A percentile compares a stretch with the other conserved stretches of the same genome.
Conservation (phyloP, 257 asterid genomes). For the Plantago major region DNA sequence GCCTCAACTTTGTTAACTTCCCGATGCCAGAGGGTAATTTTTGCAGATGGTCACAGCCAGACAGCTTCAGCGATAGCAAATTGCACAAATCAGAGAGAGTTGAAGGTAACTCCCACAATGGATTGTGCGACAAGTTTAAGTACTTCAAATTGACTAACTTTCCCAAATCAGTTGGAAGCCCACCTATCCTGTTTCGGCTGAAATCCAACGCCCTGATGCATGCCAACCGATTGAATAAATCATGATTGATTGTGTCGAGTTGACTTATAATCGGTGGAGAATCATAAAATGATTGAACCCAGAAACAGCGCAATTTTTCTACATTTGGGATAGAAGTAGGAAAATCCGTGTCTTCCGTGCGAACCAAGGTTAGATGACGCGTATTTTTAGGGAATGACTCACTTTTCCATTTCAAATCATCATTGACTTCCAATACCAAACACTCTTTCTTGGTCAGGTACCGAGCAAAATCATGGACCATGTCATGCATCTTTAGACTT, state of each 20-base stretch:
- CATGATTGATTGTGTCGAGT: constrained; percentile 41
- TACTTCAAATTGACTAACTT: constrained; percentile 39
- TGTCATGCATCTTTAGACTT: constrained; percentile 46
- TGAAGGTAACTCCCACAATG: constrained; percentile 47
- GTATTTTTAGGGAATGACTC: constrained; percentile 24
- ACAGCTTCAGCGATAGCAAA: constrained; percentile 55
- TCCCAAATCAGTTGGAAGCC: constrained; percentile 44
- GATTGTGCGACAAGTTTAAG: constrained; percentile 68
- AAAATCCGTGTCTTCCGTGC: constrained; percentile 41
- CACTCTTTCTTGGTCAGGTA: constrained; percentile 45
- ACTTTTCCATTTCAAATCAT: constrained; percentile 24
- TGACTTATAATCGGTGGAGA: constrained; percentile 48
- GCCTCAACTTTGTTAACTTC: constrained; percentile 39
- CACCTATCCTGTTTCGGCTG: constrained; percentile 54
- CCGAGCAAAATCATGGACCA: constrained; percentile 47
- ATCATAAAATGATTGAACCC: constrained; percentile 68
- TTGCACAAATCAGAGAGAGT: constrained; percentile 45
- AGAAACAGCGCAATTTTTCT: constrained; percentile 44
- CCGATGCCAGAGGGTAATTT: constrained; percentile 35
- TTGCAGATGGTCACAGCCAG: constrained; percentile 43
- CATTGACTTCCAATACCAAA: constrained; percentile 33
- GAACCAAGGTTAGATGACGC: constrained; percentile 55
- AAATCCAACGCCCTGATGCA: constrained; percentile 44
- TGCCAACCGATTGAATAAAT: constrained; percentile 26
- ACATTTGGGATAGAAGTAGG: constrained; percentile 35